Base-by-base conservation (phyloP, 2,329 filamentous ascomycete species). In the Neonectria sp. region DNA sequence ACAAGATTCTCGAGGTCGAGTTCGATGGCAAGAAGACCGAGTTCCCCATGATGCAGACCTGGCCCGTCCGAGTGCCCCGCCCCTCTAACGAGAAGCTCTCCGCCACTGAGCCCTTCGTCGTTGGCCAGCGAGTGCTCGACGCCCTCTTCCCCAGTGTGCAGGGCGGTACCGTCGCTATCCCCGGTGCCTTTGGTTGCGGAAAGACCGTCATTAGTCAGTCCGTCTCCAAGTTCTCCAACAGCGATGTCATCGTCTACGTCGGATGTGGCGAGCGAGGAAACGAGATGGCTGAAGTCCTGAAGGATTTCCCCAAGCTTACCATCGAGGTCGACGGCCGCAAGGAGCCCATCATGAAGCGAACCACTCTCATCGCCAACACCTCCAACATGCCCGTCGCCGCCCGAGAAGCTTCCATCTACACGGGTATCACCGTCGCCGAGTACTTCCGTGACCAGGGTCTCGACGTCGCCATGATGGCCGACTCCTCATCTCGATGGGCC, bases 271-370 rank as follows among this genome's bases (percentile, higher is more conserved):
- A 99, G 85, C 93, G 96, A 76, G 96, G 96, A 75, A 99, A 99
- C 80, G 96, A 99, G 85, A 99, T 99, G 96, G 96, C 96, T 71
- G 96, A 99, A 89, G 96, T 99, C 75, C 89, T 99, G 89, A 98
- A 98, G 93, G 96, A 99, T 84, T 99, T 99, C 88, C 96, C 96
- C 67, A 95, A 98, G 89, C 93, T 99, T 73, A 93, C 93, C 55
- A 99, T 99, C 79, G 92, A 97, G 21, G 91, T 98, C 75, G 92
- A 97, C 49, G 96, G 96, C 76, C 94, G 95, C 79, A 92, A 95
- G 84, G 96, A 99, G 82, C 95, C 95, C 75, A 99, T 99, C 86
- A 99, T 99, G 96, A 99, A 99, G 90, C 95, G 96, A 82, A 99
- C 96, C 17, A 97, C 95, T 25, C 89, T 99, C 68, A 98, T 99